These are phyloP conservation scores for Catharanthus roseus DNA, from an alignment of 257 asterid species.

Conservation along the genomic window DNA sequence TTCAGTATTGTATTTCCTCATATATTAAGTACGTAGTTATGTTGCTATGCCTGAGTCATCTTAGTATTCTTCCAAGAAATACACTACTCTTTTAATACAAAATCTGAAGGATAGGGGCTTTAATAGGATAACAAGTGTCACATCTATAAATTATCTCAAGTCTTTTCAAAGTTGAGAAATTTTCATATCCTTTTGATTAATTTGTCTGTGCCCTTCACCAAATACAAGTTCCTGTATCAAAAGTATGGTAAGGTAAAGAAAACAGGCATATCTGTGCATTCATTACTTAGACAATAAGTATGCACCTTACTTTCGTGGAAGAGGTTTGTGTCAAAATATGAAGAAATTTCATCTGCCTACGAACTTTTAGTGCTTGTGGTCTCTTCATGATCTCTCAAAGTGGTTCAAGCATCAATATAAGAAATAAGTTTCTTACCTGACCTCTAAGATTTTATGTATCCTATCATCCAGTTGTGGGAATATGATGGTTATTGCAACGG, in stretches of 20 bases:
- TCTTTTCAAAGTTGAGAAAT: neutral
- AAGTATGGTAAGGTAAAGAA: neutral
- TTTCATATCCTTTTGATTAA: neutral
- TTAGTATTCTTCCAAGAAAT: neutral
- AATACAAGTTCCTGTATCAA: neutral
- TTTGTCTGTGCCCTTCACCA: neutral
- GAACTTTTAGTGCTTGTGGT: no score
- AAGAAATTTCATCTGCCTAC: no score
- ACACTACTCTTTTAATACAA: neutral
- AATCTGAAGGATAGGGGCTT: neutral
- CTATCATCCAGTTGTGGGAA: neutral
- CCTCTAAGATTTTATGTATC: no score
- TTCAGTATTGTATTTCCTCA: neutral
- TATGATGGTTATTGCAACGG: neutral
- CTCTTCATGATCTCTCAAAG: neutral
- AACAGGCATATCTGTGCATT: neutral
- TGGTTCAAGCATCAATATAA: neutral
- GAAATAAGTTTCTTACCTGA: neutral
- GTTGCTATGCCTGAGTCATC: neutral
- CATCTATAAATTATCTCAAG: neutral
- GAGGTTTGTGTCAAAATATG: no score
- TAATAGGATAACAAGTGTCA: neutral
- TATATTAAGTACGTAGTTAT: neutral
- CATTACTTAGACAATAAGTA: neutral
- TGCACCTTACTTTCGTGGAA: neutral